Base-by-base conservation (phyloP, 371 early-diverging fungal genomes). In the Mucor lusitanicus region DNA sequence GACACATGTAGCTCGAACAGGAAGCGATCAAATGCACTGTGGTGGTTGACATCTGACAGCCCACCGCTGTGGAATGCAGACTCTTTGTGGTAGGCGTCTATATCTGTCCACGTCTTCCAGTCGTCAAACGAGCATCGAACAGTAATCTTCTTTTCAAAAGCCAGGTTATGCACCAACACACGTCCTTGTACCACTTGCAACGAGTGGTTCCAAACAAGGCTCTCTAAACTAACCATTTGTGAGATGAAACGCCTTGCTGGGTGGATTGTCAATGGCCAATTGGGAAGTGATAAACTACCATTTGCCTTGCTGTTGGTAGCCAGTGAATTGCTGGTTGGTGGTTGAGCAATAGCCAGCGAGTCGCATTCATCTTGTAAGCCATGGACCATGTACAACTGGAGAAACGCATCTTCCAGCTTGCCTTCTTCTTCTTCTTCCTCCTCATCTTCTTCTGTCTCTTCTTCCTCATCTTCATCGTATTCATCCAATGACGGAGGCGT, bases 231-330 rank as follows among this genome's bases (percentile, higher is more conserved):
- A 30, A 56, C 64, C 57, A 64, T 56, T 42, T 64, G 6, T 90
- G 90, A 66, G 80, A 74, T 57, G 84, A 65, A 55, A 76, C 76
- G 60, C 83, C 83, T 28, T 69, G 50, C 82, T 69, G 28, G 72
- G 58, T 21, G 70, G 27, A 59, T 78, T 67, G 68, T 73, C 73
- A 63, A 27, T 53, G 53, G 69, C 77, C 4, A 76, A 68, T 44
- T 81, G 42, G 23, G 46, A 27, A 6, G 30, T 21, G 32, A 60
- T 37, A 59, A 19, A n/a, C 2, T 25, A 13, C 32, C 21, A 8
- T 30, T 30, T 30, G 30, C 23, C 21, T 50, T 50, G 25, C 25
- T 23, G 46, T 21, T 28, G 21, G 19, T n/a, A 11, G n/a, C 32
- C 17, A 33, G 37, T 50, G 2, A 3, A 19, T 11, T 54, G 13